Conservation (phyloP, 345 rosid genomes). For the Ricinus communis region DNA sequence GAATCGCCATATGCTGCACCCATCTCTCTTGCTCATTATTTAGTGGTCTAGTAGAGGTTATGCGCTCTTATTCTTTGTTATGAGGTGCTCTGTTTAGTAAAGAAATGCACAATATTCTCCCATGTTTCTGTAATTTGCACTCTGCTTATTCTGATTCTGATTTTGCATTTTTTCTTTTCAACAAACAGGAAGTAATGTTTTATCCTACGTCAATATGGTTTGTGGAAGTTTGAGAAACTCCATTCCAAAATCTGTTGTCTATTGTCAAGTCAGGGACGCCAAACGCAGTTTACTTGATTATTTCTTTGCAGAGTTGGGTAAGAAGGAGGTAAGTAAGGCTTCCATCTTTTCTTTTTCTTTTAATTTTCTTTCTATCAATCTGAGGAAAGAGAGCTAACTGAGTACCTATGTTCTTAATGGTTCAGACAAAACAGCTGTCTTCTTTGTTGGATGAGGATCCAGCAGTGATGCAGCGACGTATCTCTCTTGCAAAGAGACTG, state of each 20-base stretch:
- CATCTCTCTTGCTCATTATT: too few relatives aligned
- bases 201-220: conserved; percentile 81
- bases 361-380: not conserved
- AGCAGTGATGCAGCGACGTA: conserved; percentile 73
- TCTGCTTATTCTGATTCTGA: too few relatives aligned
- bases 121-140: too few relatives aligned
- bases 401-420: conserved; percentile 2
- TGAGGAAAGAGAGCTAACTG: not conserved
- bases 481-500: conserved; percentile 67
- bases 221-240: conserved; percentile 73
- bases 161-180: not conserved
- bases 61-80: too few relatives aligned
- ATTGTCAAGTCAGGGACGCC: conserved; percentile 94
- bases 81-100: too few relatives aligned
- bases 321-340: conserved; percentile 67
- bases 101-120: too few relatives aligned
- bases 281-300: conserved; percentile 84
- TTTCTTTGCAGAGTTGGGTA: conserved; percentile 84
- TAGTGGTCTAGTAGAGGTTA: too few relatives aligned
- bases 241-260: conserved; percentile 87
- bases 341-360: not conserved
- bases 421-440: conserved; percentile 60
- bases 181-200: conserved; percentile 61
- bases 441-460: conserved; percentile 80
- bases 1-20: too few relatives aligned